Conservation (phyloP, 2,329 filamentous ascomycete species). For the Botrytis squamosa region DNA sequence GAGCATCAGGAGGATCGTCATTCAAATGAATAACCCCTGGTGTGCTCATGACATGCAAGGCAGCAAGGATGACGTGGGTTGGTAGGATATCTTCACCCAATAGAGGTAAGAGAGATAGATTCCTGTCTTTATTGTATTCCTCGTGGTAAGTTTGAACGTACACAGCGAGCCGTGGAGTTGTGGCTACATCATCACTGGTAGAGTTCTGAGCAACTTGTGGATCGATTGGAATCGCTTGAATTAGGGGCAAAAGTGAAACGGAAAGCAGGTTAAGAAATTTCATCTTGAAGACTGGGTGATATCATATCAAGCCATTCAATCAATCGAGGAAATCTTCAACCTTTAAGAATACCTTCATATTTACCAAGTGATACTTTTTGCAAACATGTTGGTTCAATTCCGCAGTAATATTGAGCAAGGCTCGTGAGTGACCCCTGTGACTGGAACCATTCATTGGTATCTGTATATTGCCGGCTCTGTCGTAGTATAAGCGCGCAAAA, state of each 20-base stretch:
- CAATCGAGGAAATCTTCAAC: not conserved
- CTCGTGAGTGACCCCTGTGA: conserved; percentile 11
- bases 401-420: not conserved
- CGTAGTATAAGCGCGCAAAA: not conserved
- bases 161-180: conserved; percentile 17
- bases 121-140: not conserved
- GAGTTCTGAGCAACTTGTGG: not conserved
- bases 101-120: conserved; percentile 22
- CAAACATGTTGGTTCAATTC: not conserved
- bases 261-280: conserved; percentile 9
- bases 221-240: conserved; percentile 16
- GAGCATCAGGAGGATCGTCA: conserved; percentile 19
- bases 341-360: not conserved
- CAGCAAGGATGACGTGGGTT: conserved; percentile 21
- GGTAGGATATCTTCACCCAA: not conserved
- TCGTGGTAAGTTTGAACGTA: conserved; percentile 21
- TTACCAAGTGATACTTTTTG: not conserved
- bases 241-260: conserved; percentile 10
- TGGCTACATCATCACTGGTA: not conserved
- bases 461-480: not conserved
- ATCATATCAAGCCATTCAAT: not conserved
- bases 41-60: conserved; percentile 13
- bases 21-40: conserved; percentile 23
- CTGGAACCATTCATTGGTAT: not conserved
- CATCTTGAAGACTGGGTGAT: conserved; percentile 4